A percentile compares a stretch with the other conserved stretches of the same genome.
Evolutionary conservation across 495 filamentous ascomycete genomes (phyloP).

Genomic region (Penicillium verhagenii): DNA sequence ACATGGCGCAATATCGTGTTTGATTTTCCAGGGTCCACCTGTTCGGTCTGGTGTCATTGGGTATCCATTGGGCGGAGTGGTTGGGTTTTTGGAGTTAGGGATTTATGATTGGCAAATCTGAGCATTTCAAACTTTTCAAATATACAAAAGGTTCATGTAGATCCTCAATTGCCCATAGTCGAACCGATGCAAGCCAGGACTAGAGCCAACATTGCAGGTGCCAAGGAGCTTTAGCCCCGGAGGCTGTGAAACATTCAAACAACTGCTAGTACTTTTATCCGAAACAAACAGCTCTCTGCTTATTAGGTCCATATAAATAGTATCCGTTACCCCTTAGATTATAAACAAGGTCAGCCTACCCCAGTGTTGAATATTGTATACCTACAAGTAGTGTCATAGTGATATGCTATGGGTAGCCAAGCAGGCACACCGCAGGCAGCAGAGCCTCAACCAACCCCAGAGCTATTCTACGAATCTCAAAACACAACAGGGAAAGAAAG

Average conservation of each 20-base stretch:
- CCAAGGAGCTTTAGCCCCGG: too few relatives aligned
- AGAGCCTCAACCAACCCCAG: neutral
- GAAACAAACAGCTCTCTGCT: too few relatives aligned
- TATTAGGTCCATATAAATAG: too few relatives aligned
- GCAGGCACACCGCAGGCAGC: neutral
- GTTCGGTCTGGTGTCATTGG: neutral
- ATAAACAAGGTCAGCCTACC: too few relatives aligned
- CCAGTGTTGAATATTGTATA: too few relatives aligned
- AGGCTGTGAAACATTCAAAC: too few relatives aligned
- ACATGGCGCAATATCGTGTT: constrained; percentile 53
- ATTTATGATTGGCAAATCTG: neutral
- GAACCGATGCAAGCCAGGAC: neutral
- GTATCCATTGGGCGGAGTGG: too few relatives aligned
- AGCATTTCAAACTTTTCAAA: neutral
- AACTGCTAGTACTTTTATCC: too few relatives aligned
- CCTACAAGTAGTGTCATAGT: too few relatives aligned
- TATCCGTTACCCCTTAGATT: too few relatives aligned
- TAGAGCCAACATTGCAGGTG: too few relatives aligned
- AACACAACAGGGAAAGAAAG: constrained; percentile 9
- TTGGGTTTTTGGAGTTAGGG: neutral
- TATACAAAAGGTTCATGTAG: neutral
- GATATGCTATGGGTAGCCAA: too few relatives aligned
- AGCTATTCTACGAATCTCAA: constrained; percentile 3
- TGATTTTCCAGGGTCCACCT: constrained; percentile 15
- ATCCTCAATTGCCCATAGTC: neutral